Percentiles rank a stretch among this genome's conserved stretches.
phyloP scores from a whole-genome alignment of 2,329 filamentous ascomycete species.

The Karstenula rhodostoma region DNA sequence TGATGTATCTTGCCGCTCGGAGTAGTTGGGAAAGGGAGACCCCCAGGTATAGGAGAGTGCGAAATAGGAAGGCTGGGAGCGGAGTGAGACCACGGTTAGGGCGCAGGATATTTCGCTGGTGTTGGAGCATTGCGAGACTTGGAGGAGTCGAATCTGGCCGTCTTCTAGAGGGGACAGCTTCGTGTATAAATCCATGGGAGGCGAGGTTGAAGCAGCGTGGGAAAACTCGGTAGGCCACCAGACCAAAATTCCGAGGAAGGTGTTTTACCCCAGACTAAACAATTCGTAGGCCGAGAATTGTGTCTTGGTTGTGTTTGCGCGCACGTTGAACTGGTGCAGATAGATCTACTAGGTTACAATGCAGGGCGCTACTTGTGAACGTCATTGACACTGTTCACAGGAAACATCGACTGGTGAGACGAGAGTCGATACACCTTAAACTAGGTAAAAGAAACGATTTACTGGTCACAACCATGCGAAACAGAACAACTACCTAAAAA shows the following conservation, averaged over 20 bases:
- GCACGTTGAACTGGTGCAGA: not conserved
- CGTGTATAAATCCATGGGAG: not conserved
- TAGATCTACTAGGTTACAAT: not conserved
- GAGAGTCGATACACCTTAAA: not conserved
- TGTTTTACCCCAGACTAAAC: too few relatives aligned
- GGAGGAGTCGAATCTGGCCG: conserved; percentile 22
- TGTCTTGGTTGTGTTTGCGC: not conserved
- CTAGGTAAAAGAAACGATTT: not conserved
- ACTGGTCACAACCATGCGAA: not conserved
- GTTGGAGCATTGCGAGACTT: conserved; percentile 2
- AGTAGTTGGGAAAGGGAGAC: conserved; percentile 6
- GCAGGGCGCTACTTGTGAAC: not conserved
- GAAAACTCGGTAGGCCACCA: not conserved
- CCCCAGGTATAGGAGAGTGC: conserved; percentile 34
- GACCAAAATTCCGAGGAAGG: not conserved
- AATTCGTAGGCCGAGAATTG: too few relatives aligned
- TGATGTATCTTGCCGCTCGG: not conserved
- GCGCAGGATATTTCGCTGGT: conserved; percentile 13
- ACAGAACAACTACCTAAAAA: too few relatives aligned
- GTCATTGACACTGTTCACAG: not conserved
- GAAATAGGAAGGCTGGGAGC: conserved; percentile 15
- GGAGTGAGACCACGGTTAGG: conserved; percentile 16
- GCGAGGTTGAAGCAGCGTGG: not conserved
- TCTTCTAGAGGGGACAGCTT: not conserved
- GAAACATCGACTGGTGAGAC: not conserved